phyloP scores from a whole-genome alignment of 768 basidiomycete species.

The Russula brevipes region DNA sequence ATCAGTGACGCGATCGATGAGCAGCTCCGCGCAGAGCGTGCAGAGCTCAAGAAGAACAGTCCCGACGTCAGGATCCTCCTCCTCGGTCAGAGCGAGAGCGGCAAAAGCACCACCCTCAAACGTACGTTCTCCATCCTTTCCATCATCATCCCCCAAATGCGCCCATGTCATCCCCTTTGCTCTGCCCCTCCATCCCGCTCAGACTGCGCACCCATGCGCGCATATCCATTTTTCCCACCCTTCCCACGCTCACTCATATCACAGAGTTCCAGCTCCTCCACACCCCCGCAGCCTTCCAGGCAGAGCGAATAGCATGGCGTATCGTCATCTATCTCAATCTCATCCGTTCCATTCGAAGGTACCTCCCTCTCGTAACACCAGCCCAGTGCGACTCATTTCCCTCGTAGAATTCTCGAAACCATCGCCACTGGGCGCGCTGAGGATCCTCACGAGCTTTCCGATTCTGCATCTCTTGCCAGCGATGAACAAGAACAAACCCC shows the following conservation, averaged over 20 bases:
- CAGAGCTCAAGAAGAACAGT: constrained; percentile 52
- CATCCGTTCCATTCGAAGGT: constrained; percentile 76
- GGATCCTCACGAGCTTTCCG: constrained; percentile 44
- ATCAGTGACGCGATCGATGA: constrained; percentile 76
- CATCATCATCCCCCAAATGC: not conserved
- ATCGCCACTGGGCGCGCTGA: constrained; percentile 60
- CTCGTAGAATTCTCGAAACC: constrained; percentile 62
- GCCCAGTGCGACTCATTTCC: constrained; percentile 4
- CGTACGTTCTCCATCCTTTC: constrained; percentile 51
- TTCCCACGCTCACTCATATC: constrained; percentile 12
- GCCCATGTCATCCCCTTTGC: not conserved
- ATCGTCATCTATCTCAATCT: constrained; percentile 86
- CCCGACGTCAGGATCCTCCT: constrained; percentile 71
- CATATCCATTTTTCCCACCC: not conserved
- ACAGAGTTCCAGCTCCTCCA: constrained; percentile 83
- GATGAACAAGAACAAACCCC: constrained; percentile 35
- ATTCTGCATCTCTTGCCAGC: constrained; percentile 50
- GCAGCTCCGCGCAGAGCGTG: constrained; percentile 62
- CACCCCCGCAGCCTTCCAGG: constrained; percentile 67
- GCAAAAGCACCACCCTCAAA: constrained; percentile 84
- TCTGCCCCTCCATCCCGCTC: not conserved
- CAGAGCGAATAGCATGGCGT: constrained; percentile 81
- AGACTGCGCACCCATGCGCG: not conserved
- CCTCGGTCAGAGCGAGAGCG: constrained; percentile 85
- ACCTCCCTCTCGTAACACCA: constrained; percentile 27